These are phyloP conservation scores for Ustilago vetiveriae DNA, from an alignment of 1,284 basidiomycete species.

Conservation along the genomic window DNA sequence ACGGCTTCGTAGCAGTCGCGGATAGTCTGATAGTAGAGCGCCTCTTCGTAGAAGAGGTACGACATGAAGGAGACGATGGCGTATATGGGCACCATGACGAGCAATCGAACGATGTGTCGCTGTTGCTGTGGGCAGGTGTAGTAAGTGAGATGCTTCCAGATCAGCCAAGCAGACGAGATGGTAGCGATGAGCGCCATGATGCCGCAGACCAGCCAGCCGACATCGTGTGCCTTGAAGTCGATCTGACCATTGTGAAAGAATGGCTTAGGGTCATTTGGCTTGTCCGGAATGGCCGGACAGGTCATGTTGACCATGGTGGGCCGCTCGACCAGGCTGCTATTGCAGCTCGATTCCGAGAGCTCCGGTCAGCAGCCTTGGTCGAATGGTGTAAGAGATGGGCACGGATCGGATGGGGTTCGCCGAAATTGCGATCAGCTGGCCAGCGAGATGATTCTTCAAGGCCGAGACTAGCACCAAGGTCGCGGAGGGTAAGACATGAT, in stretches of 20 bases:
- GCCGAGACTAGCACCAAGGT: too few relatives aligned
- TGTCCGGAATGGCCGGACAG: slow-evolving; percentile 46
- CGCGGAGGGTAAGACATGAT: too few relatives aligned
- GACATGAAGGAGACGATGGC: slow-evolving; percentile 76
- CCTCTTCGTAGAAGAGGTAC: slow-evolving; percentile 73
- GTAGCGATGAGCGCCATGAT: slow-evolving; percentile 70
- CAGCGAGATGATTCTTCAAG: too few relatives aligned
- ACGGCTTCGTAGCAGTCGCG: slow-evolving; percentile 64
- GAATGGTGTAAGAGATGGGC: too few relatives aligned
- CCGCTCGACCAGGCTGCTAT: not conserved
- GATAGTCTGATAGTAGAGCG: slow-evolving; percentile 64
- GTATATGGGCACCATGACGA: slow-evolving; percentile 83
- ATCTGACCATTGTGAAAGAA: slow-evolving; percentile 75
- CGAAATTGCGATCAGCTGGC: too few relatives aligned
- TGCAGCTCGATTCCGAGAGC: not conserved
- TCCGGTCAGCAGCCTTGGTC: too few relatives aligned
- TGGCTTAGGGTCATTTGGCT: slow-evolving; percentile 65
- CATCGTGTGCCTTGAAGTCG: slow-evolving; percentile 71
- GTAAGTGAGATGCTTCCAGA: slow-evolving; percentile 73
- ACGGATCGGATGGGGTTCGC: too few relatives aligned
- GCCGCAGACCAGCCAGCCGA: slow-evolving; percentile 78
- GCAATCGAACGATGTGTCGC: slow-evolving; percentile 71
- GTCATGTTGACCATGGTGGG: slow-evolving; percentile 48
- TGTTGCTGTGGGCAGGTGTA: slow-evolving; percentile 74
- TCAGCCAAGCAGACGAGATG: slow-evolving; percentile 43